Evolutionary conservation across 805 yeast species (phyloP).

Genomic region (Yarrowia divulgata): DNA sequence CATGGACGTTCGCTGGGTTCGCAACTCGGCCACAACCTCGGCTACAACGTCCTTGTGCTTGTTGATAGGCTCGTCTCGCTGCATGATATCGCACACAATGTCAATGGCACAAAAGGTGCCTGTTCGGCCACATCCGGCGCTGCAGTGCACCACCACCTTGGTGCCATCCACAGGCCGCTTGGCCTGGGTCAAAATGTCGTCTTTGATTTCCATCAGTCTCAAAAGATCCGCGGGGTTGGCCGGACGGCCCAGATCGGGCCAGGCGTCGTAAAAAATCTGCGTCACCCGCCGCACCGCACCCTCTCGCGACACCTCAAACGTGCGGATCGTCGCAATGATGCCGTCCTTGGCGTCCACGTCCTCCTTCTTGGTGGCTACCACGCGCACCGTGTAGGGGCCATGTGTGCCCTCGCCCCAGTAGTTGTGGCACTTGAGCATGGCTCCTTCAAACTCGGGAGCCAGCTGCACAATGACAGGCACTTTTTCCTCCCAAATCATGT

Average conservation of each 20-base stretch:
- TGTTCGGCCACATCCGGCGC: conserved; percentile 97
- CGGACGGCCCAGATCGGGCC: conserved; percentile 87
- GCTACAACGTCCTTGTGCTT: conserved; percentile 60
- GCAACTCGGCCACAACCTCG: conserved; percentile 67
- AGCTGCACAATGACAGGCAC: conserved; percentile 75
- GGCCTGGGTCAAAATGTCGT: conserved; percentile 2
- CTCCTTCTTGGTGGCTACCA: neutral
- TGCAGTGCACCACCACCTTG: conserved; percentile 83
- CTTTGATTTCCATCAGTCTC: conserved; percentile 58
- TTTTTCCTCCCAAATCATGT: conserved; percentile 70
- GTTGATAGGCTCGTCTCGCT: conserved; percentile 4
- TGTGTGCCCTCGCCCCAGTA: conserved; percentile 63
- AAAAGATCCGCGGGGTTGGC: conserved; percentile 68
- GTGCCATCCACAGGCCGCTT: conserved; percentile 41
- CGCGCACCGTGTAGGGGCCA: conserved; percentile 1
- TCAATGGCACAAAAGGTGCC: conserved; percentile 73
- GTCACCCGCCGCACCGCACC: conserved; percentile 56
- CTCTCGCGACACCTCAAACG: conserved; percentile 16
- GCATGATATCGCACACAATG: conserved; percentile 49
- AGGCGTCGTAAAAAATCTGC: conserved; percentile 77
- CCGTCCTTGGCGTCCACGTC: conserved; percentile 25
- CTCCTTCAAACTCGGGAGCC: conserved; percentile 81
- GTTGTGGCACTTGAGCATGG: conserved; percentile 82
- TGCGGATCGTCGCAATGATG: conserved; percentile 22
- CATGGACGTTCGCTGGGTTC: conserved; percentile 82